Conservation (phyloP, 305 asterid species). For the Plantago lanceolata region DNA sequence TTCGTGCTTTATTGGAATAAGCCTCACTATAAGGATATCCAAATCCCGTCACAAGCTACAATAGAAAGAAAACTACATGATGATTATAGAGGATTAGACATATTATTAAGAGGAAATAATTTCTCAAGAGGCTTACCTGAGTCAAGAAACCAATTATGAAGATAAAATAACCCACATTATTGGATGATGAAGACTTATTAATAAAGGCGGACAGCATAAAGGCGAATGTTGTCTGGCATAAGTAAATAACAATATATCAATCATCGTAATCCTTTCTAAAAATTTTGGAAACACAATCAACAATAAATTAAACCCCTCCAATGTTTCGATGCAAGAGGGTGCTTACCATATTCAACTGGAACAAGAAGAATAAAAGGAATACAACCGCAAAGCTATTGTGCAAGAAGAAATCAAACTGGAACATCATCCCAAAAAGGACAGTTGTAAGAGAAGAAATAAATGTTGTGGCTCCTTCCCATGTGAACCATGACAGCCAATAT, state of each 20-base stretch:
- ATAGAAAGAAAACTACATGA: conserved; percentile 21
- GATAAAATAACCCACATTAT: conserved; percentile 61
- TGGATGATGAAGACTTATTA: conserved; percentile 78
- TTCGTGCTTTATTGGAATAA: conserved; percentile 31
- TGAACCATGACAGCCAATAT: conserved; percentile 75
- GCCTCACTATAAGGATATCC: conserved; percentile 46
- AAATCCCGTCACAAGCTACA: conserved; percentile 61
- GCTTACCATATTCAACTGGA: conserved; percentile 76
- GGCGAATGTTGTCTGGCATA: conserved; percentile 68
- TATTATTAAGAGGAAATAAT: neutral
- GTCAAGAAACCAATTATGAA: conserved; percentile 73
- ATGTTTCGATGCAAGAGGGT: conserved; percentile 6
- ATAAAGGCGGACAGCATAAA: conserved; percentile 75
- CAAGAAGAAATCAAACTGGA: conserved; percentile 63
- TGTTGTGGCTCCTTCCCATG: conserved; percentile 71
- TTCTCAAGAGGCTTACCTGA: conserved; percentile 41
- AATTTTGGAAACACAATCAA: neutral
- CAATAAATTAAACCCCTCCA: neutral
- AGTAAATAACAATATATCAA: conserved; percentile 18
- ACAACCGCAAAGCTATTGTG: conserved; percentile 60
- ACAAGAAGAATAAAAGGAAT: conserved; percentile 68
- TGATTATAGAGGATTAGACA: conserved; percentile 22
- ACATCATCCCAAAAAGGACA: conserved; percentile 70
- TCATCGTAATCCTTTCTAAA: neutral
- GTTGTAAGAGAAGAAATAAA: conserved; percentile 56